Conservation (phyloP, 352 stramenopile genomes). For the Phytophthora nicotianae region DNA sequence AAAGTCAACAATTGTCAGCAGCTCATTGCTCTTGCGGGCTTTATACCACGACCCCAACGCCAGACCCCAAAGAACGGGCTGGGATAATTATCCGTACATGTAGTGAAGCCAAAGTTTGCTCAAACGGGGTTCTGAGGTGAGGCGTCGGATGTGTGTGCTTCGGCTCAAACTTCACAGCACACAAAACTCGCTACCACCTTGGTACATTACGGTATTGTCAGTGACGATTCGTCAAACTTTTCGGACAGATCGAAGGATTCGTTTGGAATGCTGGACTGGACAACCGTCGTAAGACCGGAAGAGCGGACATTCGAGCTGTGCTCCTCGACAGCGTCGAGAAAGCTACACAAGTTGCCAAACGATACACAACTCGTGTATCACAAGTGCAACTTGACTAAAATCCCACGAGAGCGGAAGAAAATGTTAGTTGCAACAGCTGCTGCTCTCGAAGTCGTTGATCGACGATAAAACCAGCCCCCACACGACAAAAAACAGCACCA, state of each 20-base stretch:
- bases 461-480: constrained; percentile 23
- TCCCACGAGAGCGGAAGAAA: constrained; percentile 26
- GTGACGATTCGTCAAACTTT: constrained; percentile 15
- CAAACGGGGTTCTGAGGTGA: too few species aligned
- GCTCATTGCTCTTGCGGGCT: too few species aligned
- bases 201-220: too few species aligned
- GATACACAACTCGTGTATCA: too few species aligned
- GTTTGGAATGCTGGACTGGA: constrained; percentile 6
- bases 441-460: constrained; percentile 12
- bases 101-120: too few species aligned
- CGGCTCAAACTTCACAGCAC: constrained; percentile 14
- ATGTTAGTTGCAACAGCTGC: constrained; percentile 14
- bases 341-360: not conserved
- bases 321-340: not conserved
- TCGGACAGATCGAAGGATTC: constrained; percentile 26
- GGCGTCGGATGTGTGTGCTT: constrained; percentile 21
- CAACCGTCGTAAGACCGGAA: not conserved
- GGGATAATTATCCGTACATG: too few species aligned
- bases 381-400: constrained; percentile 18
- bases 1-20: too few species aligned
- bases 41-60: too few species aligned
- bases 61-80: too few species aligned
- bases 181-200: not conserved
- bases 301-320: not conserved
- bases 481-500: constrained; percentile 16